phyloP scores from a whole-genome alignment of 2,329 filamentous ascomycete genomes.

The Calonectria honghensis region DNA sequence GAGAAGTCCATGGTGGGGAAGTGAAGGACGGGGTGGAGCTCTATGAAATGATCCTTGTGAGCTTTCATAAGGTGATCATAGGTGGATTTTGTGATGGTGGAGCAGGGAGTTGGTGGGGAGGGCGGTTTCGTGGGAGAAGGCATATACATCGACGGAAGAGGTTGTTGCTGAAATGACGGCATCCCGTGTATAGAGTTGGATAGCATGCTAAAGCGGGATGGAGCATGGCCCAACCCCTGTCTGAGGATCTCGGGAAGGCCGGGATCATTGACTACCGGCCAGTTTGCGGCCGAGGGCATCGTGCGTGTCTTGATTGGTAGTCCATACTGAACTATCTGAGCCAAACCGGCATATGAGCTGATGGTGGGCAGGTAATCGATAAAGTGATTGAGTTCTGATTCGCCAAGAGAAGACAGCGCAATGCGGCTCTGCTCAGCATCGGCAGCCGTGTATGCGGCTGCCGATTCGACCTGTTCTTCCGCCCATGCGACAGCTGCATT shows the following conservation, averaged over 20 bases:
- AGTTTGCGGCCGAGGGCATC: constrained; percentile 7
- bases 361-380: constrained; percentile 7
- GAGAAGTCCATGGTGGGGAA: constrained; percentile 14
- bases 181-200: not conserved
- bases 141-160: not conserved
- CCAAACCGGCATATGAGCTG: constrained; percentile 9
- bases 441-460: not conserved
- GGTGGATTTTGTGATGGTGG: constrained; percentile 3
- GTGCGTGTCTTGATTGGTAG: constrained; percentile 10
- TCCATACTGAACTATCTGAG: constrained; percentile 3
- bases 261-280: constrained; percentile 11
- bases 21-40: constrained; percentile 8
- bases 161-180: not conserved
- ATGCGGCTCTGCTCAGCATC: constrained; percentile 3
- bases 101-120: not conserved
- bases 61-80: not conserved
- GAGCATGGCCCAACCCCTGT: constrained; percentile 19
- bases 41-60: constrained; percentile 11
- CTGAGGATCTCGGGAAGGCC: constrained; percentile 25
- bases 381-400: not conserved
- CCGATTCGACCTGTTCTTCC: not conserved
- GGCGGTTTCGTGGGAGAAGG: not conserved
- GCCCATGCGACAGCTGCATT: constrained; percentile 8
- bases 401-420: not conserved
- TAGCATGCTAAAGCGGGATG: not conserved